Base-by-base conservation (phyloP, 352 stramenopile genomes). In the Phytopythium kandeliae region DNA sequence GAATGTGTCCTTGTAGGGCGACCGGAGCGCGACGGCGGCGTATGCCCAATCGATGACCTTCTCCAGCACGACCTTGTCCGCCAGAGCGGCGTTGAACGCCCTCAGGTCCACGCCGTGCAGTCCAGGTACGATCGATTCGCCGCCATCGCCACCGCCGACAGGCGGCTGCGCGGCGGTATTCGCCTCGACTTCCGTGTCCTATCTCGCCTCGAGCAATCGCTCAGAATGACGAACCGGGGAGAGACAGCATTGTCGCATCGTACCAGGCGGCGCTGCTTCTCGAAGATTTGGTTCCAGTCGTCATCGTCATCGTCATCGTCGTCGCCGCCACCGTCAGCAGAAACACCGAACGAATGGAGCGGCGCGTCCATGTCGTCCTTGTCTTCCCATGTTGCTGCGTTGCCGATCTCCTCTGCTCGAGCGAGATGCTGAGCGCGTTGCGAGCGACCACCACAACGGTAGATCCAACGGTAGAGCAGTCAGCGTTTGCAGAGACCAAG, bases 31-130 rank as follows among this genome's bases (percentile, higher is more conserved):
- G 15, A 76, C 64, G 52, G 66, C 61, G 50, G 75, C 63, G 57
- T 89, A 89, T 13, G 77, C 71, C 74, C 74, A 89, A 35, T 86
- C 74, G 21, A 89, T 65, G 26, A 89, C 68, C 19, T 62, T 58
- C 30, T 69, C 59, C 17, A 89, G 65, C 19, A 80, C 58, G 28
- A 62, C 47, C 35, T 63, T 67, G 28, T 89, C 67, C 4, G 77
- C 74, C 34, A 65, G 78, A 21, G 82, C 71, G 31, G 76, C 58
- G 46, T 79, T 76, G 54, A 89, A 89, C 13, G 74, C 72, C 17
- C 69, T 50, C 41, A 89, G 48, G 21, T 86, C 71, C 43, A 81
- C 48, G 4, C 71, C 62, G 3, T 58, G 65, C 19, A 85, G 57
- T 9, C 69, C 71, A 0, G 73, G 68, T 6, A 74, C 59, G 34